These are phyloP conservation scores for Rhynchosporium agropyri DNA, from an alignment of 2,329 filamentous ascomycete species.

Conservation along the genomic window DNA sequence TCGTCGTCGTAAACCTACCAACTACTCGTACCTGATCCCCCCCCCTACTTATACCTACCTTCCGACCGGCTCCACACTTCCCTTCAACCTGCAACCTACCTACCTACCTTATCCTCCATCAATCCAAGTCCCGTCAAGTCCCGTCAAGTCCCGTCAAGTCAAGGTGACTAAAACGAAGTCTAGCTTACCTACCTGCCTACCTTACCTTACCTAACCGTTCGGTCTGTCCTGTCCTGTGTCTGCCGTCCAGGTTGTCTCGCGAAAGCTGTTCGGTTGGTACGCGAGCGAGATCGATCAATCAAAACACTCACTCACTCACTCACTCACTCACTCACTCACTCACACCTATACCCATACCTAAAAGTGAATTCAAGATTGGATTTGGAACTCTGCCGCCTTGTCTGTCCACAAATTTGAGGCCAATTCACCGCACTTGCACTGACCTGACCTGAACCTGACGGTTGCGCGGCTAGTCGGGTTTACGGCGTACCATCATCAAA, in stretches of 20 bases:
- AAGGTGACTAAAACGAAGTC: no score
- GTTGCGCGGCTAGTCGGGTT: conserved; percentile 8
- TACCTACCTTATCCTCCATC: neutral
- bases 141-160: neutral
- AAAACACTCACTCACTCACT: no score
- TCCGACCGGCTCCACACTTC: neutral
- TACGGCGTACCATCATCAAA: neutral
- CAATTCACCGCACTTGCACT: neutral
- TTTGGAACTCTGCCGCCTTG: neutral
- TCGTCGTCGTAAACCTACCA: no score
- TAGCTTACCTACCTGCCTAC: no score
- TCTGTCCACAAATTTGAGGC: neutral
- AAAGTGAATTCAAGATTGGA: conserved; percentile 4
- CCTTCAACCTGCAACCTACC: conserved; percentile 1
- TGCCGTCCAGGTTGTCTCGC: conserved; percentile 2
- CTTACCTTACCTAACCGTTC: no score
- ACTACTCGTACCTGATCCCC: no score
- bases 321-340: no score
- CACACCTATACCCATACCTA: no score
- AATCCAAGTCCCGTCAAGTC: conserved; percentile 5
- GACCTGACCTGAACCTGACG: neutral
- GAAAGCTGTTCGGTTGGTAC: conserved; percentile 10
- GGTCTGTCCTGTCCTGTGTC: no score
- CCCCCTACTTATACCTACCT: no score
- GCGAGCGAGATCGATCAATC: no score